Evolutionary conservation across 441 rosid genomes (phyloP), one percentile per base, ranked within the genome.

Genomic region (Gossypium laxum): DNA sequence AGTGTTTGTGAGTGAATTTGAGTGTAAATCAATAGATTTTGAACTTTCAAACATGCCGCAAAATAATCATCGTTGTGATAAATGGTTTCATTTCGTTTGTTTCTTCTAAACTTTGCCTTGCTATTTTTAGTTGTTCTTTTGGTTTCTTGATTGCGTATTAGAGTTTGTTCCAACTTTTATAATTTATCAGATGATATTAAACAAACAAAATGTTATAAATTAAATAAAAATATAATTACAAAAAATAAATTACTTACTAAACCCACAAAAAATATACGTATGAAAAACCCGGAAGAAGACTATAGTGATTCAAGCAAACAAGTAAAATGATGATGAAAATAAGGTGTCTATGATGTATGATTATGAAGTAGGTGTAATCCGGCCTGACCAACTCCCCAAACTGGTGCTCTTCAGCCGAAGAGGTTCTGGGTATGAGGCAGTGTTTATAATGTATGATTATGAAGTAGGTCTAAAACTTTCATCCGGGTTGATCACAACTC

Each of bases 401-500:
- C 43, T 34, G 43, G 43, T 34, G 43, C 43, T 7, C 2, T 34
- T 34, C 43, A 6, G 43, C 43, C 2, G 43, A 34, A 34, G 43
- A 34, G 43, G 12, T 38, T 38, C 11, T 8, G 0, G 45, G 12
- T 48, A 48, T 48, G 54, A 48, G 6, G 18, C 4, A 8, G 58
- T 24, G 12, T 24, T 47, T 26, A 19, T 11, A 26, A 41, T 45
- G 34, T 12, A 65, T 1, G 19, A 45, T 30, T 45, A 65, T 22
- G 69, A 12, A 45, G 19, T 45, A 45, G 38, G 5, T 8, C 41
- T 45, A 24, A 80, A 21, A 45, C 4, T 77, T 67, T 76, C 85
- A 75, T 77, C 66, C 10, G 89, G 85, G 66, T 84, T 86, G 47
- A 90, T 80, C 72, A 91, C 91, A 18, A 87, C 75, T 19, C 98